A percentile compares a stretch with the other conserved stretches of the same genome.
phyloP scores from a whole-genome alignment of 2,329 filamentous ascomycete genomes.

The Aspergillus cejpii region DNA sequence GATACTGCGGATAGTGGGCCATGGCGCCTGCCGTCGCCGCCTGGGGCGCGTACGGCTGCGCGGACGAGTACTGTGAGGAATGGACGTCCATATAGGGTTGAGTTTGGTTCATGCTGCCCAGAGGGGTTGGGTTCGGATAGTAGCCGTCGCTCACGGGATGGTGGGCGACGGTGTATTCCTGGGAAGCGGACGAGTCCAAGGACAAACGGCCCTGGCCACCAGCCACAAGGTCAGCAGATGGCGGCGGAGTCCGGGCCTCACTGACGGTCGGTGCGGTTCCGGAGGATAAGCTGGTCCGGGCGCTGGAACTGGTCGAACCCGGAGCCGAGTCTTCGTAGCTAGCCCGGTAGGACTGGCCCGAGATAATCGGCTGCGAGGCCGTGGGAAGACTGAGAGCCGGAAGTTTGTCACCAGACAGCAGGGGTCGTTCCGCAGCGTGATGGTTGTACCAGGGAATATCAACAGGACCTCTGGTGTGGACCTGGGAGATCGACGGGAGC shows the following conservation, averaged over 20 bases:
- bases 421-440: conserved; percentile 57
- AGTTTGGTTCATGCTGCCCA: conserved; percentile 69
- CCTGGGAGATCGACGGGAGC: conserved; percentile 78
- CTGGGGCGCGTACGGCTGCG: conserved; percentile 67
- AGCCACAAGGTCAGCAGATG: conserved; percentile 51
- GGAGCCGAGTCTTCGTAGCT: conserved; percentile 59
- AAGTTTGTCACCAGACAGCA: conserved; percentile 66
- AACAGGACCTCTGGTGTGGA: conserved; percentile 69
- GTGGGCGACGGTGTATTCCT: conserved; percentile 31
- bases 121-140: conserved; percentile 35
- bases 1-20: conserved; percentile 69
- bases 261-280: conserved; percentile 45
- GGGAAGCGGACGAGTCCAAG: conserved; percentile 30
- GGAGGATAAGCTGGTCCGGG: conserved; percentile 52
- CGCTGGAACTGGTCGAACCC: conserved; percentile 47
- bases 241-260: conserved; percentile 66
- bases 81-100: conserved; percentile 81
- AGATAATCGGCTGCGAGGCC: conserved; percentile 57
- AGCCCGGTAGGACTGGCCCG: conserved; percentile 67
- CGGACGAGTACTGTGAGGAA: conserved; percentile 67
- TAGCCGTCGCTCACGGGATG: conserved; percentile 37
- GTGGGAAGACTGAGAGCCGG: conserved; percentile 64
- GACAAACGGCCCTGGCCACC: conserved; percentile 29
- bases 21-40: conserved; percentile 67
- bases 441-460: conserved; percentile 65